Evolutionary conservation across 163 green algal species (phyloP).

Genomic region (Coccomyxa subellipsoidea): DNA sequence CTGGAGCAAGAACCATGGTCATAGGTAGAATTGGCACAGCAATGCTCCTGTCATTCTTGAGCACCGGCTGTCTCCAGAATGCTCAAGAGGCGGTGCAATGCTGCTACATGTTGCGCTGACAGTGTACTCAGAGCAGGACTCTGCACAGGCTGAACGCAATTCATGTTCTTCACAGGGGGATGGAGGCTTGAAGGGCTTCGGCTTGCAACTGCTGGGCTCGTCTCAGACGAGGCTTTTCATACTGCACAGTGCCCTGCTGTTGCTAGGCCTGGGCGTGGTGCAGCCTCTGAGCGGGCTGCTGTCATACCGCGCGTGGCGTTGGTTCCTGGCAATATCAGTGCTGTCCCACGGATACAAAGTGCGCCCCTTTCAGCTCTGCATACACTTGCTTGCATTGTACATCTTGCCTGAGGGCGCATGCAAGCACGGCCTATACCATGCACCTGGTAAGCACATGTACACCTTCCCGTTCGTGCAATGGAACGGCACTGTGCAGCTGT

Average conservation of each 20-base stretch:
- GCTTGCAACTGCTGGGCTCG: not conserved
- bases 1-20: too few species aligned
- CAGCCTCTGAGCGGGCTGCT: conserved; percentile 15
- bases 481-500: not conserved
- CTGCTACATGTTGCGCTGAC: too few species aligned
- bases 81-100: too few species aligned
- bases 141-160: not conserved
- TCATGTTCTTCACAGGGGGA: too few species aligned
- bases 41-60: too few species aligned
- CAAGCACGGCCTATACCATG: too few species aligned
- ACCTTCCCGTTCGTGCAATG: not conserved
- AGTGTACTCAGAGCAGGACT: too few species aligned
- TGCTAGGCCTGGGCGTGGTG: conserved; percentile 13
- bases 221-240: conserved; percentile 12
- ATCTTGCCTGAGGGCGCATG: not conserved
- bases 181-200: not conserved
- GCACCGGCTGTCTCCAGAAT: too few species aligned
- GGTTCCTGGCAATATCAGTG: conserved; percentile 14
- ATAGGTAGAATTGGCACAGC: too few species aligned
- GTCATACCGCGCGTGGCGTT: conserved; percentile 2
- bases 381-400: not conserved
- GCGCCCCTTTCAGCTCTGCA: not conserved
- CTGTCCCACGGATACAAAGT: conserved; percentile 21
- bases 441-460: too few species aligned
- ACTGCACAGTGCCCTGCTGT: conserved; percentile 17